Conservation (phyloP, 2,329 filamentous ascomycete species). For the Cordyceps militaris region DNA sequence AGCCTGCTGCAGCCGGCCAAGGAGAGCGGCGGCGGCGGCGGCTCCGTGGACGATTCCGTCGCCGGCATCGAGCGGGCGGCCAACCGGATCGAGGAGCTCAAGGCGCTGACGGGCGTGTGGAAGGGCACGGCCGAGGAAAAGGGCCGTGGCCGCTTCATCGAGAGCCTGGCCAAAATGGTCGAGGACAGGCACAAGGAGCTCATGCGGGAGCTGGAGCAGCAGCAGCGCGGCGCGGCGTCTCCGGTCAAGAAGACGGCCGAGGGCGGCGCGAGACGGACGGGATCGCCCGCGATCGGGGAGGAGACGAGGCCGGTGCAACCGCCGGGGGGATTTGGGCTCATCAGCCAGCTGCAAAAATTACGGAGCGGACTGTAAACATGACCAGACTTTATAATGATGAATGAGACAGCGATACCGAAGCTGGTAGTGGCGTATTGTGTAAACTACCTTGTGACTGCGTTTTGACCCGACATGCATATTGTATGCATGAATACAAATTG, state of each 20-base stretch:
- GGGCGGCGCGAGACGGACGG: slow-evolving; percentile 29
- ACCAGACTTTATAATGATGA: neutral
- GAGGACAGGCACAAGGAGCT: slow-evolving; percentile 62
- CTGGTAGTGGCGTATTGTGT: too few species aligned
- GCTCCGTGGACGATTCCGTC: slow-evolving; percentile 39
- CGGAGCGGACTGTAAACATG: slow-evolving; percentile 40
- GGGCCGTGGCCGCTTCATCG: slow-evolving; percentile 72
- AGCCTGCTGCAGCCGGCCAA: slow-evolving; percentile 51
- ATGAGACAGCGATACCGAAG: too few species aligned
- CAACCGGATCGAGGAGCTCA: slow-evolving; percentile 67
- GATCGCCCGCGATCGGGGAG: slow-evolving; percentile 24
- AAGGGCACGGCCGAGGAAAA: slow-evolving; percentile 94
- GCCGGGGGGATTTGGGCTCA: slow-evolving; percentile 50
- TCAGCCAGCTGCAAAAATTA: slow-evolving; percentile 56
- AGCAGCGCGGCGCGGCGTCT: neutral
- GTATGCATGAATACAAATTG: too few species aligned
- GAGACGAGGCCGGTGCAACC: slow-evolving; percentile 23
- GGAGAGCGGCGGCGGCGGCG: slow-evolving; percentile 23
- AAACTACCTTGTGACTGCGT: too few species aligned
- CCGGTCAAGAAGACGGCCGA: slow-evolving; percentile 15
- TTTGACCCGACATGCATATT: too few species aligned
- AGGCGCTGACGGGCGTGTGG: slow-evolving; percentile 75
- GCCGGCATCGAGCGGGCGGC: slow-evolving; percentile 68
- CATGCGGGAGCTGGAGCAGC: slow-evolving; percentile 41
- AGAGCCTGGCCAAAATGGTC: slow-evolving; percentile 71